Percentiles rank a stretch among this genome's conserved stretches.
Conservation (phyloP, 768 basidiomycete genomes). For the Psilocybe sp. region DNA sequence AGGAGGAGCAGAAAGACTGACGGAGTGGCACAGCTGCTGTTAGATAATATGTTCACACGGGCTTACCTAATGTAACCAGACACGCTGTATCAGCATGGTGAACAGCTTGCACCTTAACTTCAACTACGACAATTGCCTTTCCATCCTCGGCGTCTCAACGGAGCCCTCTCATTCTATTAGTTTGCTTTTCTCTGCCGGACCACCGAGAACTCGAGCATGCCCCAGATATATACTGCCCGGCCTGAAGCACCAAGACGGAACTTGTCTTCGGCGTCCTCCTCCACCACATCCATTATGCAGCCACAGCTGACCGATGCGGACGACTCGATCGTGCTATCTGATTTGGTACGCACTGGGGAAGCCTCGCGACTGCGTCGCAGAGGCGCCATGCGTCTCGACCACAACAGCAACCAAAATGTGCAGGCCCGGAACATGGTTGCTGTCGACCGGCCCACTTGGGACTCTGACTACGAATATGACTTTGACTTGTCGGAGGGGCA, state of each 20-base stretch:
- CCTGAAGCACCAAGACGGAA: slow-evolving; percentile 3
- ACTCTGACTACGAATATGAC: slow-evolving; percentile 14
- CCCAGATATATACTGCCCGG: slow-evolving; percentile 10
- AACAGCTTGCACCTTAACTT: no score
- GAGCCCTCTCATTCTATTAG: neutral
- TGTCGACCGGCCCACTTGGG: slow-evolving; percentile 19
- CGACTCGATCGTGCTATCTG: slow-evolving; percentile 68
- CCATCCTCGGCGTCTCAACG: neutral
- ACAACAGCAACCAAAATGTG: slow-evolving; percentile 12
- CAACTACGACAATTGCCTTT: neutral
- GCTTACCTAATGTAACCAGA: no score
- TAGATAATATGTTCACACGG: no score
- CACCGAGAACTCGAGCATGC: slow-evolving; percentile 4
- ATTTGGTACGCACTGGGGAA: slow-evolving; percentile 72
- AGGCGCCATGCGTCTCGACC: slow-evolving; percentile 68
- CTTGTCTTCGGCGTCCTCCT: slow-evolving; percentile 3
- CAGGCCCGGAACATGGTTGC: slow-evolving; percentile 12
- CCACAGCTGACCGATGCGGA: slow-evolving; percentile 42
- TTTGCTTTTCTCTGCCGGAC: neutral
- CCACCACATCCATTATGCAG: slow-evolving; percentile 4
- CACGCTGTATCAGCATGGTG: no score
- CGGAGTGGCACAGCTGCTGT: no score
- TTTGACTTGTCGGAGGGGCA: slow-evolving; percentile 5
- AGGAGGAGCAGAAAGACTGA: no score
- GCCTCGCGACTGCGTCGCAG: slow-evolving; percentile 70